These are phyloP conservation scores for Elsinoe ampelina DNA, from an alignment of 2,329 filamentous ascomycete genomes.

Conservation along the genomic window DNA sequence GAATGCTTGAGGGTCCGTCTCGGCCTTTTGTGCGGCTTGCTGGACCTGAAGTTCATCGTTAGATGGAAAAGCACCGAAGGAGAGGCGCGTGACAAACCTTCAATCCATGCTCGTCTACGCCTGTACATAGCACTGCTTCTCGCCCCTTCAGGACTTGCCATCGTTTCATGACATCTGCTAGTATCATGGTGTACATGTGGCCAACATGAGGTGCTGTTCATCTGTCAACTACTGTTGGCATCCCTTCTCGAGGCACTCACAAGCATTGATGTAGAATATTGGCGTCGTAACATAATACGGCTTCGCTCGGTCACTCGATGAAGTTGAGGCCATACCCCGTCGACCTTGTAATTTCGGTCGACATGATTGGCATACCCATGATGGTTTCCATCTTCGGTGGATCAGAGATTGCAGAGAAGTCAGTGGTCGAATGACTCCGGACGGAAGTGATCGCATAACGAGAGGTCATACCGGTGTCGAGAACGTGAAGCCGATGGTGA, in stretches of 20 bases:
- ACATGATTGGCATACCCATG: conserved; percentile 24
- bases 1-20: conserved; percentile 67
- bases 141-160: conserved; percentile 73
- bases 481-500: background rate
- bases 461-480: background rate
- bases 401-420: conserved; percentile 28
- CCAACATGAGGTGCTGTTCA: conserved; percentile 77
- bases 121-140: conserved; percentile 68
- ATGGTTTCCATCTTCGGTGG: conserved; percentile 27
- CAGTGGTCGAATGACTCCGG: conserved; percentile 2
- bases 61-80: background rate
- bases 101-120: conserved; percentile 95
- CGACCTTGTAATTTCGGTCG: background rate
- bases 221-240: background rate
- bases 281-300: conserved; percentile 93
- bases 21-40: conserved; percentile 64
- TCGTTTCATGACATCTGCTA: conserved; percentile 84
- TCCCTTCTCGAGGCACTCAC: conserved; percentile 40
- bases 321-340: conserved; percentile 14
- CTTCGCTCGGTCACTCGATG: conserved; percentile 41
- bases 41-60: conserved; percentile 53
- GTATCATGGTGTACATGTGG: conserved; percentile 86
- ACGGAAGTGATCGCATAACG: background rate
- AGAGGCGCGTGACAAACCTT: conserved; percentile 48
- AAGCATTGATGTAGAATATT: conserved; percentile 98